Evolutionary conservation across 495 filamentous ascomycete species (phyloP).

Genomic region (Hypoxylon fragiforme): DNA sequence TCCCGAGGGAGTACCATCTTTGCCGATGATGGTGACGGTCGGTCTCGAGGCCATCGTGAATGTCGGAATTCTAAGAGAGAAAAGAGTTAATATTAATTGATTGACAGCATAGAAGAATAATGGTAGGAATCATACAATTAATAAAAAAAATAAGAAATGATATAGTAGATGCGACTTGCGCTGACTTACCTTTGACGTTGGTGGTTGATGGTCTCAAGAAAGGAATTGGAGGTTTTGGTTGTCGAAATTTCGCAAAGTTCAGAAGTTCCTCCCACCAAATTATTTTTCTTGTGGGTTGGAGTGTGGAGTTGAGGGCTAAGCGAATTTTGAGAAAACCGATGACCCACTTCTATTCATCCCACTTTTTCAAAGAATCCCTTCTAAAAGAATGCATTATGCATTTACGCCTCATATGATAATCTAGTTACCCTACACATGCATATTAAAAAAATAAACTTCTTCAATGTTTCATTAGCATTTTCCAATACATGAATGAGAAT

Average conservation of each 20-base stretch:
- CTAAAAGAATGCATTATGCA: too few species aligned
- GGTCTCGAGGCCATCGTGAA: constrained; percentile 88
- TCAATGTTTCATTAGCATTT: too few species aligned
- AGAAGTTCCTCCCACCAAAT: constrained; percentile 27
- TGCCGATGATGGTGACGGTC: constrained; percentile 90
- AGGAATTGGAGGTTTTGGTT: constrained; percentile 30
- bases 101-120: background rate
- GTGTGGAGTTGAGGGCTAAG: constrained; percentile 42
- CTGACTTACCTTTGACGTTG: constrained; percentile 36
- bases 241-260: constrained; percentile 20
- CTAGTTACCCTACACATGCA: too few species aligned
- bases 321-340: constrained; percentile 18
- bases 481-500: too few species aligned
- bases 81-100: constrained; percentile 14
- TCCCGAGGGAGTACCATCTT: constrained; percentile 87
- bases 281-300: constrained; percentile 40
- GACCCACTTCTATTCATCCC: constrained; percentile 11
- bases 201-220: constrained; percentile 35
- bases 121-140: background rate
- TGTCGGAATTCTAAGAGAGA: constrained; percentile 29
- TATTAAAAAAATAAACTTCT: too few species aligned
- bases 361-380: too few species aligned
- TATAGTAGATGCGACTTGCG: background rate
- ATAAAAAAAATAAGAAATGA: background rate
- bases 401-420: too few species aligned